Percentiles rank a stretch among this genome's conserved stretches.
phyloP scores from a whole-genome alignment of 1,284 basidiomycete species.

The Cerioporus squamosus region DNA sequence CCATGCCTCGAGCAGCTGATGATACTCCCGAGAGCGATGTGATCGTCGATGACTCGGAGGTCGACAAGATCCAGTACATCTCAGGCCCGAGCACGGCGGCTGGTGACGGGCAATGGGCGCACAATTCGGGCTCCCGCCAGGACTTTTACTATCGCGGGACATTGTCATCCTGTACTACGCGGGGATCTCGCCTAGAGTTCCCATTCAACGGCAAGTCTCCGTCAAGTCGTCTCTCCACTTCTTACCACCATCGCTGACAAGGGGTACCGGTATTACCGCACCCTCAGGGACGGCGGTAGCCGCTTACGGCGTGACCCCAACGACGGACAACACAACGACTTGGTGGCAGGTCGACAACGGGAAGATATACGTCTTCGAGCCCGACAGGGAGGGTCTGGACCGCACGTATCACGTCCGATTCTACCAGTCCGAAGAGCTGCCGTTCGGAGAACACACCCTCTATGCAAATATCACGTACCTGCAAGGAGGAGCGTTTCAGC shows the following conservation, averaged over 20 bases:
- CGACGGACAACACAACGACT: background rate
- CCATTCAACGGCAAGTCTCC: too few species aligned
- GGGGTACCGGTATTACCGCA: background rate
- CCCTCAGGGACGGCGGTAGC: background rate
- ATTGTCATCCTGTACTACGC: background rate
- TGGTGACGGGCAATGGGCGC: too few species aligned
- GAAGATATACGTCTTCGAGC: too few species aligned
- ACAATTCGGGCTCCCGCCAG: too few species aligned
- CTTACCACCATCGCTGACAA: too few species aligned
- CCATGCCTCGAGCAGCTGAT: background rate
- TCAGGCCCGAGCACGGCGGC: background rate
- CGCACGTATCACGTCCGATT: background rate
- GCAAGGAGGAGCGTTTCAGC: background rate
- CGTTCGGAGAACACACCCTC: background rate
- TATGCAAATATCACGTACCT: background rate
- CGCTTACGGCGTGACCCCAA: background rate
- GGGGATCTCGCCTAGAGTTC: background rate
- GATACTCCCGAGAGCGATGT: background rate
- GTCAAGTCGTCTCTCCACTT: too few species aligned
- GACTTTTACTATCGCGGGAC: too few species aligned
- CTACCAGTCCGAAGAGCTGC: background rate
- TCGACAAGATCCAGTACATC: background rate
- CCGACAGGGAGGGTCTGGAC: too few species aligned
- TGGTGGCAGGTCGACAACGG: too few species aligned
- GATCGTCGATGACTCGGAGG: background rate